Evolutionary conservation across 768 basidiomycete species (phyloP).

Genomic region (Naganishia vaughanmartiniae): DNA sequence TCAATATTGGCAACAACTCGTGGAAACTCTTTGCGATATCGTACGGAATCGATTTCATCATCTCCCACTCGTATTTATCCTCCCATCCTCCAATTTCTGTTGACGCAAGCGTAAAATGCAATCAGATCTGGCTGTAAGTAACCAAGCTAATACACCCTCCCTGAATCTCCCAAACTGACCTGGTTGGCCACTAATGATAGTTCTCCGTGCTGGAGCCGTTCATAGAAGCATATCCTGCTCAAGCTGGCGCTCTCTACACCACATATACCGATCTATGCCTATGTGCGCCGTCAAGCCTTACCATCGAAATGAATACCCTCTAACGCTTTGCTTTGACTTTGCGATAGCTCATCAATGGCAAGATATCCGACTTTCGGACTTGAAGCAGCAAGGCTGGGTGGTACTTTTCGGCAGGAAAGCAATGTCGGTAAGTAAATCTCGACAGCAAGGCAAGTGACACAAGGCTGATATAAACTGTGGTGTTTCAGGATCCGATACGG

Average conservation of each 20-base stretch:
- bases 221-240: conserved; percentile 38
- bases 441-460: too few relatives aligned
- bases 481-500: conserved; percentile 42
- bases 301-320: background rate
- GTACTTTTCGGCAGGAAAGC: conserved; percentile 47
- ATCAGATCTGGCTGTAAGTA: conserved; percentile 21
- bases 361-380: conserved; percentile 37
- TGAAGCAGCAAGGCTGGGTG: conserved; percentile 40
- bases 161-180: background rate
- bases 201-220: conserved; percentile 32
- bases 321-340: background rate
- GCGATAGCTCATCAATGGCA: conserved; percentile 48
- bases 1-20: background rate
- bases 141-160: background rate
- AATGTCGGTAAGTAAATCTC: conserved; percentile 33
- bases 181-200: conserved; percentile 2
- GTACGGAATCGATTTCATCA: too few relatives aligned
- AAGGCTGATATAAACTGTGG: background rate
- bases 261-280: conserved; percentile 46
- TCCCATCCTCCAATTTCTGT: background rate
- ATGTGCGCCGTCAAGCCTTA: conserved; percentile 34
- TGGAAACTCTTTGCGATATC: too few relatives aligned
- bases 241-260: conserved; percentile 47
- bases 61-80: background rate
- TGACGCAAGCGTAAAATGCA: conserved; percentile 1